phyloP scores from a whole-genome alignment of 164 flowering plant species.

The Chimonanthus salicifolius region DNA sequence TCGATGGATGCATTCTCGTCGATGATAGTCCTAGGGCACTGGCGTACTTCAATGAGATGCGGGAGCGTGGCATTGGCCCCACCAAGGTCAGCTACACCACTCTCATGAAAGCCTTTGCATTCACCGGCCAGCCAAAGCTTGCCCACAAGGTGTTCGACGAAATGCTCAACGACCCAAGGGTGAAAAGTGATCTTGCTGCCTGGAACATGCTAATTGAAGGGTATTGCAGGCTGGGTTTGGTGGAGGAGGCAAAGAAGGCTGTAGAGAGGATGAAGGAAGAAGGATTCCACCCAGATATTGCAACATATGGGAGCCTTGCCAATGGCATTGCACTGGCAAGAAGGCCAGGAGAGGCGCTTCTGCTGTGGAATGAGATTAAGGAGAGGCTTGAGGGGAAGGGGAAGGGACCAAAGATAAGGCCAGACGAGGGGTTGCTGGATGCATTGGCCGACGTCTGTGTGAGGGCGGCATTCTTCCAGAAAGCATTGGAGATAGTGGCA shows the following conservation, averaged over 20 bases:
- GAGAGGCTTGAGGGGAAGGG: constrained; percentile 31
- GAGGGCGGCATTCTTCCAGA: constrained; percentile 85
- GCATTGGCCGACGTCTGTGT: constrained; percentile 89
- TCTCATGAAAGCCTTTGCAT: constrained; percentile 87
- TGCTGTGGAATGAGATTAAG: constrained; percentile 91
- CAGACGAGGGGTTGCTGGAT: constrained; percentile 84
- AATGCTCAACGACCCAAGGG: constrained; percentile 75
- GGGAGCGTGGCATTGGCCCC: constrained; percentile 71
- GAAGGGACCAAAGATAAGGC: constrained; percentile 47
- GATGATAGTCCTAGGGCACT: constrained; percentile 90
- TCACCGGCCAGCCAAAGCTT: constrained; percentile 79
- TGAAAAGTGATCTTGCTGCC: constrained; percentile 76
- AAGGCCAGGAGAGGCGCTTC: constrained; percentile 88
- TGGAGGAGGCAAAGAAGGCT: constrained; percentile 71
- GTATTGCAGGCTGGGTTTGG: constrained; percentile 62
- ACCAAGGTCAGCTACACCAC: constrained; percentile 95
- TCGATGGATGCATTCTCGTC: constrained; percentile 77
- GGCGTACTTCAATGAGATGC: constrained; percentile 82
- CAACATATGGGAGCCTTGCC: constrained; percentile 90
- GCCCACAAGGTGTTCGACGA: constrained; percentile 80
- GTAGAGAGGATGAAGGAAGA: constrained; percentile 62
- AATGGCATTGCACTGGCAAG: constrained; percentile 79
- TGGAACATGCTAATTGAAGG: constrained; percentile 97
- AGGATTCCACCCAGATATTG: constrained; percentile 66
- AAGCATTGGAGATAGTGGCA: constrained; percentile 89